Base-by-base conservation (phyloP, 1,284 basidiomycete species). In the Ceratobasidium papillatum region DNA sequence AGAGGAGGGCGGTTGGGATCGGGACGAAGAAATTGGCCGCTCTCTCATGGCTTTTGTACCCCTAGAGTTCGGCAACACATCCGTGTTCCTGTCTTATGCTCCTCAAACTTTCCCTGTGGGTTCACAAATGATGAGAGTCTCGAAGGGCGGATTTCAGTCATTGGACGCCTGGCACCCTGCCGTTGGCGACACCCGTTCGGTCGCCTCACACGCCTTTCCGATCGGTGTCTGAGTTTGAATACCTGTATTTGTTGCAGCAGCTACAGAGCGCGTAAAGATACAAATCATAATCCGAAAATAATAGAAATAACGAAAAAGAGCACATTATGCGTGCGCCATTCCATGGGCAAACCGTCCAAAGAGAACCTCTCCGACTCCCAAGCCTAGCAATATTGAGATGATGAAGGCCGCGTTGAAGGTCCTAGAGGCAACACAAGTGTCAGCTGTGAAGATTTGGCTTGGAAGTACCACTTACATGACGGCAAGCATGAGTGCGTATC, bases 361-460 rank as follows among this genome's bases (percentile, higher is more conserved):
- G 49, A 90, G 68, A 17, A 88, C 81, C 81, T 93, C 92, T 41
- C 91, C 91, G 45, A 89, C 79, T 19, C 87, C 89, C 43, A 90
- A 80, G 8, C 91, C 91, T 2, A 86, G 74, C 22, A 92, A 79
- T 74, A 92, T 87, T 27, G 89, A 85, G 22, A 92, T 87, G 66
- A 93, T 84, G 78, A 86, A 93, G 8, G 87, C 88, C 19, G 85
- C 90, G 77, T 93, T 88, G 80, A 90, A 92, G 3, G 91, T 91
- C 92, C 91, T 93, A 76, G 11, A 63, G 41, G 41, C 45, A 7
- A 36, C 64, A n/a, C 43, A 41, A 17, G 9, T 17, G 74, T 62
- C 4, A 75, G 61, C 17, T 34, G 2, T 34, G 38, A 45, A 63
- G 52, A 3, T 27, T 43, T 30, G 41, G 38, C 32, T 41, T 58